A percentile compares a stretch with the other conserved stretches of the same genome.
Evolutionary conservation across 192 early-diverging fungal genomes (phyloP).

Genomic region (Linnemannia elongata): DNA sequence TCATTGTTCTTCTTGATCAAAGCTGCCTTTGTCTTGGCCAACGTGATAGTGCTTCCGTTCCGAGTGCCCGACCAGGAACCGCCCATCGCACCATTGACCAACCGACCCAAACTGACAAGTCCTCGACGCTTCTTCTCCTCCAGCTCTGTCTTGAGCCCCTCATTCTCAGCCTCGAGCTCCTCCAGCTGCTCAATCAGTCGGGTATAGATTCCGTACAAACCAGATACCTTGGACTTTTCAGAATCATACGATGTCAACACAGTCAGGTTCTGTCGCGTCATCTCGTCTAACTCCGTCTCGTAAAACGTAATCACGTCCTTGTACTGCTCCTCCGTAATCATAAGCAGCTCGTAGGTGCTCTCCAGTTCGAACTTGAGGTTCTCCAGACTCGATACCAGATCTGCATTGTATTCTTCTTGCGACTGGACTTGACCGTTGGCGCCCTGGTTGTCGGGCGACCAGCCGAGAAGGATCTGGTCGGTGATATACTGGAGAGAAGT

Average conservation of each 20-base stretch:
- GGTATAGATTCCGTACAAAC: conserved; percentile 51
- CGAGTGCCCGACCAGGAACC: conserved; percentile 46
- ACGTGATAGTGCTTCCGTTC: conserved; percentile 26
- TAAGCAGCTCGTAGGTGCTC: conserved; percentile 64
- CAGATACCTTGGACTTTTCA: conserved; percentile 56
- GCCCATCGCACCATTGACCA: conserved; percentile 51
- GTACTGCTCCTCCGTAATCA: conserved; percentile 58
- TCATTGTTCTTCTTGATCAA: conserved; percentile 24
- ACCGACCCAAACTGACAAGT: conserved; percentile 37
- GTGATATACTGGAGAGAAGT: conserved; percentile 60
- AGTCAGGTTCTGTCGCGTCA: conserved; percentile 52
- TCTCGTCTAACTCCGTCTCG: conserved; percentile 52
- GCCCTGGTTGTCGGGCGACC: conserved; percentile 31
- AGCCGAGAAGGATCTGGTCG: conserved; percentile 56
- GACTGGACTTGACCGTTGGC: conserved; percentile 43
- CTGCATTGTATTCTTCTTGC: conserved; percentile 46
- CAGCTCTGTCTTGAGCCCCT: conserved; percentile 49
- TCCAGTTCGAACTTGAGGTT: conserved; percentile 59
- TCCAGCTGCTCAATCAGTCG: conserved; percentile 53
- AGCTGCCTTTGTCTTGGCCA: conserved; percentile 32
- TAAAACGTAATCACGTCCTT: conserved; percentile 56
- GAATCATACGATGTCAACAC: conserved; percentile 52
- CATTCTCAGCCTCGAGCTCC: conserved; percentile 59
- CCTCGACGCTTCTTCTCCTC: conserved; percentile 56
- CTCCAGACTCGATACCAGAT: conserved; percentile 47